Evolutionary conservation across 371 early-diverging fungal genomes (phyloP).

Genomic region (Mortierella sp.): DNA sequence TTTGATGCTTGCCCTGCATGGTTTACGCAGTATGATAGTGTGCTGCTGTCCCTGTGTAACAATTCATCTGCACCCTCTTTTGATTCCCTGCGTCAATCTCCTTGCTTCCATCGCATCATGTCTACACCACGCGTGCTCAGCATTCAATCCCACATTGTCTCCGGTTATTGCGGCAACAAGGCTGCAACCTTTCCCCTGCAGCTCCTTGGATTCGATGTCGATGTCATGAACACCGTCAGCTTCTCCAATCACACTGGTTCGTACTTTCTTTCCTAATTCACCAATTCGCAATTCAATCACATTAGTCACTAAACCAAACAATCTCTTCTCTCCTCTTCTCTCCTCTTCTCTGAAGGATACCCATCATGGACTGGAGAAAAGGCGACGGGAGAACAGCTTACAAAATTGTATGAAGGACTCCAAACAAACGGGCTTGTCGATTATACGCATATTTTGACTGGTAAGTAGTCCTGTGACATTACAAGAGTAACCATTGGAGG

Average conservation of each 20-base stretch:
- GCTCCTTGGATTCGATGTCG: conserved; percentile 91
- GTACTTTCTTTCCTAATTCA: not conserved
- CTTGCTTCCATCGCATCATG: conserved; percentile 12
- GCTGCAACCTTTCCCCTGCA: conserved; percentile 94
- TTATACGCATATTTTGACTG: conserved; percentile 88
- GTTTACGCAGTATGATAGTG: too few species aligned
- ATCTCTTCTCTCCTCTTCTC: not conserved
- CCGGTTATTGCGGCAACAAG: conserved; percentile 88
- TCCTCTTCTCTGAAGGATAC: conserved; percentile 72
- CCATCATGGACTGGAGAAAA: conserved; percentile 80
- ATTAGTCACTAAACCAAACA: not conserved
- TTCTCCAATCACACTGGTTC: conserved; percentile 92
- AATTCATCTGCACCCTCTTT: not conserved
- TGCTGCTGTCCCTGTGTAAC: too few species aligned
- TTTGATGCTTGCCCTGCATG: too few species aligned
- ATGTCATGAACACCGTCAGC: conserved; percentile 92
- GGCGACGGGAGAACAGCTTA: conserved; percentile 73
- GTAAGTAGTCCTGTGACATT: conserved; percentile 39
- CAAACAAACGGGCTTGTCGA: conserved; percentile 76
- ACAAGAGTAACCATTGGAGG: not conserved
- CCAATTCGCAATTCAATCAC: not conserved
- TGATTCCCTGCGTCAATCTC: not conserved
- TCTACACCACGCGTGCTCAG: conserved; percentile 76
- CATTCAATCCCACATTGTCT: conserved; percentile 93
- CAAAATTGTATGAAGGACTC: conserved; percentile 78